Percentiles rank a stretch among this genome's conserved stretches.
These are phyloP conservation scores for Lactarius akahatsu DNA, from an alignment of 768 basidiomycete genomes.

Conservation along the genomic window DNA sequence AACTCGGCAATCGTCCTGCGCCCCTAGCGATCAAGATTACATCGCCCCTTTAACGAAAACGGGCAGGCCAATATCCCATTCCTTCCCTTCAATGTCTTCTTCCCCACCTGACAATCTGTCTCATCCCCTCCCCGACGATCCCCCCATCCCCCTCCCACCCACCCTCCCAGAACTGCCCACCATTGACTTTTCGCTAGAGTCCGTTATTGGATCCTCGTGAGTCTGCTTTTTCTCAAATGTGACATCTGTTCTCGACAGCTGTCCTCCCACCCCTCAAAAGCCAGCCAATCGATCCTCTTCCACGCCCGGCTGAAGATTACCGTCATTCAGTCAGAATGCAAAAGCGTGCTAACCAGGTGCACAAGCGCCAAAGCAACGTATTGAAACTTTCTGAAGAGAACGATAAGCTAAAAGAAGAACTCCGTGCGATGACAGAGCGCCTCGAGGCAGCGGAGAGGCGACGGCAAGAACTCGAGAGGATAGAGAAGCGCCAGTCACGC, in stretches of 20 bases:
- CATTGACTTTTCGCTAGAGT: conserved; percentile 20
- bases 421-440: conserved; percentile 71
- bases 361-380: conserved; percentile 78
- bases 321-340: conserved; percentile 29
- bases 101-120: background rate
- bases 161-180: conserved; percentile 20
- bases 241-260: background rate
- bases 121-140: background rate
- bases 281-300: background rate
- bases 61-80: background rate
- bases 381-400: conserved; percentile 76
- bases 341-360: conserved; percentile 35
- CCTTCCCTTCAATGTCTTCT: background rate
- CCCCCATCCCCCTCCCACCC: background rate
- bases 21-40: conserved; percentile 1
- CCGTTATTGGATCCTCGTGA: conserved; percentile 26
- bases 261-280: conserved; percentile 5
- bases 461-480: conserved; percentile 44
- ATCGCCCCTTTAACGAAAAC: background rate
- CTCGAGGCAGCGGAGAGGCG: conserved; percentile 72
- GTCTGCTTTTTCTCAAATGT: background rate
- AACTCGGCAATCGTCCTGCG: background rate
- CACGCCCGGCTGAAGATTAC: conserved; percentile 4
- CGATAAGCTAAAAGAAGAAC: conserved; percentile 71
- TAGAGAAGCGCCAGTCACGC: conserved; percentile 5